Percentiles rank a stretch among this genome's conserved stretches.
Conservation (phyloP, 2,329 filamentous ascomycete genomes). For the Ceratocystis albifundus region DNA sequence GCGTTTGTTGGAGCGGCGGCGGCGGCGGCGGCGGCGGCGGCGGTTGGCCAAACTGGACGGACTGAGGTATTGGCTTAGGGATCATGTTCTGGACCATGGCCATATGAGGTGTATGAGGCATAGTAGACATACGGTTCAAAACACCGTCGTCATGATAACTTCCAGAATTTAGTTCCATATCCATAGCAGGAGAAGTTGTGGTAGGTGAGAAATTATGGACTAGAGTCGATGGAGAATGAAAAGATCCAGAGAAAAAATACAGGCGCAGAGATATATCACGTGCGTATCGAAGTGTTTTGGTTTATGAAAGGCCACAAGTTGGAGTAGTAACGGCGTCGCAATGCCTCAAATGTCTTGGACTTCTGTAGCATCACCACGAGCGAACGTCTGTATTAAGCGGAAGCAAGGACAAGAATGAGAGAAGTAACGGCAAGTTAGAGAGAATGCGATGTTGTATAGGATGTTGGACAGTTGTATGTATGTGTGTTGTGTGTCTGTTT, state of each 20-base stretch:
- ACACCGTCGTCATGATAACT: neutral
- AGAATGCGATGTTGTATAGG: neutral
- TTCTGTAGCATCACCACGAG: conserved; percentile 15
- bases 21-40: neutral
- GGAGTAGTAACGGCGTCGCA: conserved; percentile 14
- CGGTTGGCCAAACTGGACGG: conserved; percentile 1
- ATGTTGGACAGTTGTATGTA: neutral
- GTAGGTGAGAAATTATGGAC: neutral
- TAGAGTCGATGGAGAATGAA: neutral
- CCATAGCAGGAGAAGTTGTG: neutral
- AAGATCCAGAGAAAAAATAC: neutral
- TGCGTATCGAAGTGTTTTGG: neutral
- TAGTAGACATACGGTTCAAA: neutral
- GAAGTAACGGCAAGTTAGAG: neutral
- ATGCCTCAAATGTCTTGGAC: conserved; percentile 10
- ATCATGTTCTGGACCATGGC: conserved; percentile 3
- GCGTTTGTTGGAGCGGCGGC: neutral
- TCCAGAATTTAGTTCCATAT: conserved; percentile 8
- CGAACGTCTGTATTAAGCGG: neutral
- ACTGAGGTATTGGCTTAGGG: neutral
- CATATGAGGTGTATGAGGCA: conserved; percentile 4
- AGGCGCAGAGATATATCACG: neutral
- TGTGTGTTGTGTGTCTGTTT: neutral
- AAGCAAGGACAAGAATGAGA: neutral
- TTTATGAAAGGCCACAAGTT: neutral